phyloP scores from a whole-genome alignment of 2,329 filamentous ascomycete genomes.

The Biscogniauxia sp. region DNA sequence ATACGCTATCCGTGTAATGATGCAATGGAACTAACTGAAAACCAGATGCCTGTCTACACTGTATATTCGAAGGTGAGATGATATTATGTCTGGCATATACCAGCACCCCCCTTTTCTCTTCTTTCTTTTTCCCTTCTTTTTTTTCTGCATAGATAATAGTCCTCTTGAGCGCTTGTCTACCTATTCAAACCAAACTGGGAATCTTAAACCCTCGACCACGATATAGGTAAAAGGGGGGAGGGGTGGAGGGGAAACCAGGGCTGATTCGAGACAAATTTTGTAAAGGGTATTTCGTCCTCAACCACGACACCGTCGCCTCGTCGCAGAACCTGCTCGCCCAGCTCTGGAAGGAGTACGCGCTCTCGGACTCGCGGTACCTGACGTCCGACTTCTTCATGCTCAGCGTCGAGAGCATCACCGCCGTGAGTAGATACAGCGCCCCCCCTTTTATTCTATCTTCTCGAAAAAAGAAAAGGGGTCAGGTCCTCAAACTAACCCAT shows the following conservation, averaged over 20 bases:
- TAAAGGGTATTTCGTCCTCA: slow-evolving; percentile 70
- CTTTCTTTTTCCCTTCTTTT: too few species aligned
- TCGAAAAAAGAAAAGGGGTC: background rate
- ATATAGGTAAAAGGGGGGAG: background rate
- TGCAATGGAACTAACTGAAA: background rate
- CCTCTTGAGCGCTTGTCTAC: too few species aligned
- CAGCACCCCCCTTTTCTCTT: too few species aligned
- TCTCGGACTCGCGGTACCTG: slow-evolving; percentile 84
- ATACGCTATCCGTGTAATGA: background rate
- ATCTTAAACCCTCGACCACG: too few species aligned
- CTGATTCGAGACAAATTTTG: background rate
- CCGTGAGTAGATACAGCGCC: slow-evolving; percentile 48
- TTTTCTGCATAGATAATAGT: too few species aligned
- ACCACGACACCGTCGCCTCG: slow-evolving; percentile 63
- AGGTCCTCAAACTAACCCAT: background rate
- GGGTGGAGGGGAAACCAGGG: background rate
- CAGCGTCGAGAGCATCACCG: slow-evolving; percentile 82
- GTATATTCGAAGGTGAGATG: slow-evolving; percentile 71
- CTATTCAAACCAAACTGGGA: background rate
- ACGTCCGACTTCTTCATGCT: slow-evolving; percentile 79
- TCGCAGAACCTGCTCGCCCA: slow-evolving; percentile 75
- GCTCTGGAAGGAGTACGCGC: slow-evolving; percentile 89
- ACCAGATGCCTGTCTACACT: slow-evolving; percentile 66
- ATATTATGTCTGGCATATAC: background rate
- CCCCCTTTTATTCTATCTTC: background rate